A percentile compares a stretch with the other conserved stretches of the same genome.
phyloP scores from a whole-genome alignment of 2,329 filamentous ascomycete genomes.

The Pseudopithomyces chartarum region DNA sequence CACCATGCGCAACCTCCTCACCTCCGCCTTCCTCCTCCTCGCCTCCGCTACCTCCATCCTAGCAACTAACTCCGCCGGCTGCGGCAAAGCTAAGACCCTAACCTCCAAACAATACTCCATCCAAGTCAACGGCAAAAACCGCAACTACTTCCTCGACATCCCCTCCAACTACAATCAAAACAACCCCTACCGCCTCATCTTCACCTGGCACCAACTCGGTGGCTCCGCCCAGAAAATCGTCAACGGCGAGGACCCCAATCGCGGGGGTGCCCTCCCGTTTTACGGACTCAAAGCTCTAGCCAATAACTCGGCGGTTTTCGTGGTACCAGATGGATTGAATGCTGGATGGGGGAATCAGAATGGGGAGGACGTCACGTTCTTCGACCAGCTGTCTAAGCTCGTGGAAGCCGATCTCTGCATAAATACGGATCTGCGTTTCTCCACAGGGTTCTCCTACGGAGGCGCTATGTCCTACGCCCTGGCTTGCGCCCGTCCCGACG shows the following conservation, averaged over 20 bases:
- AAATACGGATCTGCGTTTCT: slow-evolving; percentile 48
- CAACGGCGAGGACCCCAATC: slow-evolving; percentile 14
- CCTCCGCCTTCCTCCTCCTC: slow-evolving; percentile 14
- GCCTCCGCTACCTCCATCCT: slow-evolving; percentile 13
- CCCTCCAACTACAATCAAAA: slow-evolving; percentile 48
- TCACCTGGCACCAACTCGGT: slow-evolving; percentile 48
- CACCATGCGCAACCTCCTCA: slow-evolving; percentile 5
- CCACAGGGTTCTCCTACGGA: slow-evolving; percentile 52
- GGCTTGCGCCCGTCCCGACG: slow-evolving; percentile 47
- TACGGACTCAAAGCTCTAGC: slow-evolving; percentile 48
- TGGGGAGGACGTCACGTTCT: slow-evolving; percentile 50
- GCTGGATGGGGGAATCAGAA: slow-evolving; percentile 50
- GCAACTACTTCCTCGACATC: slow-evolving; percentile 48
- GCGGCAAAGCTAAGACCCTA: slow-evolving; percentile 21
- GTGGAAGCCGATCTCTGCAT: slow-evolving; percentile 50
- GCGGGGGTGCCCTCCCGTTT: slow-evolving; percentile 37
- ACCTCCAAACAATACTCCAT: slow-evolving; percentile 18
- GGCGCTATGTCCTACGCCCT: slow-evolving; percentile 50
- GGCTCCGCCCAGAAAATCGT: slow-evolving; percentile 48
- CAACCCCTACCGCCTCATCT: slow-evolving; percentile 48
- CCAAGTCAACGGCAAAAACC: slow-evolving; percentile 43
- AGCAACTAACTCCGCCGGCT: slow-evolving; percentile 17
- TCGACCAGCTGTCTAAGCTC: slow-evolving; percentile 46
- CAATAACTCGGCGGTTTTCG: slow-evolving; percentile 47
- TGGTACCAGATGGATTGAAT: slow-evolving; percentile 50